A percentile compares a stretch with the other conserved stretches of the same genome.
These are phyloP conservation scores for Beverwykella pulmonaria DNA, from an alignment of 495 filamentous ascomycete genomes.

Conservation along the genomic window DNA sequence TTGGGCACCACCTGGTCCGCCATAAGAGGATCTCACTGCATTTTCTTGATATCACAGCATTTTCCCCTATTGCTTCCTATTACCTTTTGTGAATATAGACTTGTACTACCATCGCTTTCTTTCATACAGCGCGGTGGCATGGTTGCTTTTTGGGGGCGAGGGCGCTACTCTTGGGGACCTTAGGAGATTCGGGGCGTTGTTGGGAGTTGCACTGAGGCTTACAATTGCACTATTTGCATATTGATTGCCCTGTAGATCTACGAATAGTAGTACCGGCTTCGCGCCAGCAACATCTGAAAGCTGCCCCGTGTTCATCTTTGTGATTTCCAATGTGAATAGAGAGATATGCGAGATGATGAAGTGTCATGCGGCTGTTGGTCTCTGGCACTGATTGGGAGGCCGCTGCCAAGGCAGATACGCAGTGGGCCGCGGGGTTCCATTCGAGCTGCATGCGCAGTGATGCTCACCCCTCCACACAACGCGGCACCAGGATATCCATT, in stretches of 20 bases:
- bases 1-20: slow-evolving; percentile 69
- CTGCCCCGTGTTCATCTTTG: no score
- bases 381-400: slow-evolving; percentile 14
- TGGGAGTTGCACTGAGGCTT: background rate
- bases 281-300: background rate
- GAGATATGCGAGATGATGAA: background rate
- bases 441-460: background rate
- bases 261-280: background rate
- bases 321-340: background rate
- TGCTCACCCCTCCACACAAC: slow-evolving; percentile 5
- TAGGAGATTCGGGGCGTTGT: background rate
- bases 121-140: background rate
- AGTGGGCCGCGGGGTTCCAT: slow-evolving; percentile 3
- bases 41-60: background rate
- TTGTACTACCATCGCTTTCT: background rate
- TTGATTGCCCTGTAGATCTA: background rate
- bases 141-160: slow-evolving; percentile 4
- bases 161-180: slow-evolving; percentile 9
- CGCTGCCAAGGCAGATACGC: slow-evolving; percentile 11
- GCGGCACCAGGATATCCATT: background rate
- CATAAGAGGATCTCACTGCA: background rate
- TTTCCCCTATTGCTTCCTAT: background rate
- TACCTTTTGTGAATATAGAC: background rate
- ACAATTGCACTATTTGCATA: background rate
- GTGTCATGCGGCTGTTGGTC: slow-evolving; percentile 6